Conservation (phyloP, 2,329 filamentous ascomycete genomes). For the Plenodomus lindquistii region DNA sequence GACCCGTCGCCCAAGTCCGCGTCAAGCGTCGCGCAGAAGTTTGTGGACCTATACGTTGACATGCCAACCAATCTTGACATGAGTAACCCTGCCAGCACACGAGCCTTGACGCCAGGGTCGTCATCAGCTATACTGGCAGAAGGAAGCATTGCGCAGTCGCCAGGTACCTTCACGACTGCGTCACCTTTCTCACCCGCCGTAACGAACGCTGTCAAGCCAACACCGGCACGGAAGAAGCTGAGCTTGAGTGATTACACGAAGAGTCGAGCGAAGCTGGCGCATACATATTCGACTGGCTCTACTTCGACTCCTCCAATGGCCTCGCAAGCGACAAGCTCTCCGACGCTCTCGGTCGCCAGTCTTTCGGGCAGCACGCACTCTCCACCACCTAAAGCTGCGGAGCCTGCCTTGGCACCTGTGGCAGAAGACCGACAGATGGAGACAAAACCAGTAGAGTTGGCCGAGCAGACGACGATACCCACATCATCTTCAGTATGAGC, state of each 20-base stretch:
- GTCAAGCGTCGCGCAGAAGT: slow-evolving; percentile 14
- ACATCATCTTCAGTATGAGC: slow-evolving; percentile 29
- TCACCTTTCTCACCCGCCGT: slow-evolving; percentile 47
- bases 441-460: slow-evolving; percentile 16
- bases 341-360: slow-evolving; percentile 37
- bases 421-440: slow-evolving; percentile 33
- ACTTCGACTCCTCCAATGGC: slow-evolving; percentile 26
- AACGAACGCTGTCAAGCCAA: slow-evolving; percentile 47
- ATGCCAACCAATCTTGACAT: slow-evolving; percentile 35
- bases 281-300: slow-evolving; percentile 29
- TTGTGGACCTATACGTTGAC: slow-evolving; percentile 31
- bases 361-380: slow-evolving; percentile 31
- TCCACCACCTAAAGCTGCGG: slow-evolving; percentile 30
- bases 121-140: slow-evolving; percentile 22
- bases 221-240: slow-evolving; percentile 53
- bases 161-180: slow-evolving; percentile 19
- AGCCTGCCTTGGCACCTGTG: slow-evolving; percentile 31
- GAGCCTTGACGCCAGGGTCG: slow-evolving; percentile 30
- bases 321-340: slow-evolving; percentile 35
- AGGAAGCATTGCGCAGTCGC: slow-evolving; percentile 34
- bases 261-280: slow-evolving; percentile 46
- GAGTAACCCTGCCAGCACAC: slow-evolving; percentile 18
- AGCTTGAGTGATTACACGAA: slow-evolving; percentile 57
- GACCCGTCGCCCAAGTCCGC: slow-evolving; percentile 15
- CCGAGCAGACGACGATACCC: slow-evolving; percentile 11